These are phyloP conservation scores for Clitoria ternatea DNA, from an alignment of 306 rosid genomes.

Conservation along the genomic window DNA sequence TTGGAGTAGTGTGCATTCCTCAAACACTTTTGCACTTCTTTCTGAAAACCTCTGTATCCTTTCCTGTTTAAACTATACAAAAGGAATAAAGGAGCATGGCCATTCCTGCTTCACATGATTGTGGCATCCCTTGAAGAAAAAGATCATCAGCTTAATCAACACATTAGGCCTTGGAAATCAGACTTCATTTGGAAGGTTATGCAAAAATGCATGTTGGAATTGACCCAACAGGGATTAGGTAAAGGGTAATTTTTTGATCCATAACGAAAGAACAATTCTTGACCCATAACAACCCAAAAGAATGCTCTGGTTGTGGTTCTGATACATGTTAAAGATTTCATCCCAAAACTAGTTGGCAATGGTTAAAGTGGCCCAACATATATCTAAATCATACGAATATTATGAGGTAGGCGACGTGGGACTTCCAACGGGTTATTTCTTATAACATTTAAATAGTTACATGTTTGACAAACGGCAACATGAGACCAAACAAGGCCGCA, in stretches of 20 bases:
- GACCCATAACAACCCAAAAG: no score
- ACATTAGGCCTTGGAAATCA: not conserved
- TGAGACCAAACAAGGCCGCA: conserved; percentile 2
- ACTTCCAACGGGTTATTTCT: no score
- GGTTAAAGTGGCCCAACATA: no score
- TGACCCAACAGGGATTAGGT: no score
- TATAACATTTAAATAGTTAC: not conserved
- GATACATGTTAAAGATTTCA: no score
- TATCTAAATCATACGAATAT: no score
- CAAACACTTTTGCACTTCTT: not conserved
- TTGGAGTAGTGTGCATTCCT: not conserved
- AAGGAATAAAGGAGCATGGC: not conserved
- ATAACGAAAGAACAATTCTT: no score
- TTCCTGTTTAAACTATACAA: not conserved
- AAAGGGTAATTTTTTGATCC: no score
- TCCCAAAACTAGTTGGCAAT: no score
- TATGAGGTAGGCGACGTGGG: no score
- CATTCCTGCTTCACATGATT: not conserved
- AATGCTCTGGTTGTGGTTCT: no score
- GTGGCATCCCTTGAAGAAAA: not conserved
- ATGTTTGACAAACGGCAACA: conserved; percentile 6
- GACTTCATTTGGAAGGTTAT: not conserved
- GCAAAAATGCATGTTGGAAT: no score
- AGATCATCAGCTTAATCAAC: not conserved
- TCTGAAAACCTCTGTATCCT: not conserved